phyloP scores from a whole-genome alignment of 257 asterid genomes.

The Penstemon davidsonii region DNA sequence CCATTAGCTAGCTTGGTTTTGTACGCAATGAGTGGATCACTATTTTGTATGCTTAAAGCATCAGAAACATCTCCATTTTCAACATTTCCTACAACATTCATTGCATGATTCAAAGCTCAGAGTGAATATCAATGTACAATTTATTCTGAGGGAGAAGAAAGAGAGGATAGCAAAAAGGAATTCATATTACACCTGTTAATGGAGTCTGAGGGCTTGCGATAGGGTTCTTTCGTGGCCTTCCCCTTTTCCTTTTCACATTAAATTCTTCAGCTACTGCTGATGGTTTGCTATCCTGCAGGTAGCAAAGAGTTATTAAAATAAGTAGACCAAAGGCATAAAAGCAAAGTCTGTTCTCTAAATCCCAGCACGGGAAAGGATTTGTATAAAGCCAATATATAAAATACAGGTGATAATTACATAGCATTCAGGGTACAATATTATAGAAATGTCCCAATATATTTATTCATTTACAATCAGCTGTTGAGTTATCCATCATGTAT shows the following conservation, averaged over 20 bases:
- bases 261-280: slow-evolving; percentile 31
- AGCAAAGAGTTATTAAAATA: slow-evolving; percentile 14
- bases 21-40: slow-evolving; percentile 27
- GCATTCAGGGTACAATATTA: background rate
- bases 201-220: slow-evolving; percentile 23
- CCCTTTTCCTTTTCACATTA: slow-evolving; percentile 44
- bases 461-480: background rate
- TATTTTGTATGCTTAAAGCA: slow-evolving; percentile 33
- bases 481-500: background rate
- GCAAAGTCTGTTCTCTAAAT: background rate
- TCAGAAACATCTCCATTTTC: slow-evolving; percentile 25
- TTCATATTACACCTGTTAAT: slow-evolving; percentile 36
- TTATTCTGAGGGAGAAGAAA: slow-evolving; percentile 23
- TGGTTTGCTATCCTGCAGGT: slow-evolving; percentile 41
- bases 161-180: slow-evolving; percentile 7
- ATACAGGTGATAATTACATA: background rate
- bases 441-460: background rate
- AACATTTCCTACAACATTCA: slow-evolving; percentile 25
- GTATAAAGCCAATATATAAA: slow-evolving; percentile 17
- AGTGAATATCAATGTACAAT: background rate
- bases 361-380: slow-evolving; percentile 2
- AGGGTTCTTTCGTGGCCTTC: slow-evolving; percentile 48
- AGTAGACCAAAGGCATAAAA: slow-evolving; percentile 6
- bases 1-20: slow-evolving; percentile 27
- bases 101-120: slow-evolving; percentile 4